Evolutionary conservation across 257 asterid genomes (phyloP).

Genomic region (Misopates orontium): DNA sequence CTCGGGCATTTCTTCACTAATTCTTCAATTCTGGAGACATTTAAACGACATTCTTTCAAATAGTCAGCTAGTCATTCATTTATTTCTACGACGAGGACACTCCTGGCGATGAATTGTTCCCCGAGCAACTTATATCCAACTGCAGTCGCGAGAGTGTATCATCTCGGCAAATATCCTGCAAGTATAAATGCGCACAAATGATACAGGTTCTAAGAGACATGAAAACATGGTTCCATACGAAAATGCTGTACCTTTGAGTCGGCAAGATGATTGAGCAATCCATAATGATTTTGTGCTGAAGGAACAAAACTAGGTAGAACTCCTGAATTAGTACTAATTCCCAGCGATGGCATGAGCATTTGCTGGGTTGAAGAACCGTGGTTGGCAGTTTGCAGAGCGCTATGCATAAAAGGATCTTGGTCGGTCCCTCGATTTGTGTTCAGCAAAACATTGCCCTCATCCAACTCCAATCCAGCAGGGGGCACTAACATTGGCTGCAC

Average conservation of each 20-base stretch:
- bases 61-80: conserved; percentile 25
- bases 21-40: conserved; percentile 14
- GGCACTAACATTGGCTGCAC: conserved; percentile 57
- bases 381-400: conserved; percentile 36
- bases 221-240: background rate
- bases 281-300: conserved; percentile 56
- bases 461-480: conserved; percentile 48
- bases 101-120: conserved; percentile 78
- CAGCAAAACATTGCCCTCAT: conserved; percentile 46
- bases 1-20: conserved; percentile 28
- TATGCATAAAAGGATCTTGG: conserved; percentile 48
- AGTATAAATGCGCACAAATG: background rate
- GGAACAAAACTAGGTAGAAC: conserved; percentile 45
- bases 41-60: conserved; percentile 34
- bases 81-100: conserved; percentile 53
- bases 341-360: conserved; percentile 35
- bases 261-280: conserved; percentile 58
- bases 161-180: conserved; percentile 77
- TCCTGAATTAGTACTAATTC: conserved; percentile 37
- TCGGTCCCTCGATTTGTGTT: conserved; percentile 49
- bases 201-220: background rate
- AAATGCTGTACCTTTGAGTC: conserved; percentile 56
- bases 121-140: conserved; percentile 69
- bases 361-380: conserved; percentile 51
- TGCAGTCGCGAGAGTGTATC: conserved; percentile 69